Conservation (phyloP, 148 eudicot species). For the Rhododendron vialii region DNA sequence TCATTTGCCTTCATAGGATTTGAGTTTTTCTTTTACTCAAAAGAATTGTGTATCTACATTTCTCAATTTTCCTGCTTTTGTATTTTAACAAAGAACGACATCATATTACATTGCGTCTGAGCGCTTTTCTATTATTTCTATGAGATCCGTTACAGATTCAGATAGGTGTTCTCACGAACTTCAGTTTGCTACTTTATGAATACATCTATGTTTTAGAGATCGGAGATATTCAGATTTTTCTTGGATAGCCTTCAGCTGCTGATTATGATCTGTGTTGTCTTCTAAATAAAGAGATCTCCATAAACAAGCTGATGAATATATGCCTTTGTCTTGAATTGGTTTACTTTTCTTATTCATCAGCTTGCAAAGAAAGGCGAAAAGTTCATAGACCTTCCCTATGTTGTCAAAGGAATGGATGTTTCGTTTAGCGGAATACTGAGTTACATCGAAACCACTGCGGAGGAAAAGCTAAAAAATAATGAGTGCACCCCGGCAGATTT, state of each 20-base stretch:
- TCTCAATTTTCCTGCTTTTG: background rate
- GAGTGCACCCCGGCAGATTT: slow-evolving; percentile 97
- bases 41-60: background rate
- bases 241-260: background rate
- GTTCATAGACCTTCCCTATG: slow-evolving; percentile 89
- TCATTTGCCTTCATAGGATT: background rate
- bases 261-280: background rate
- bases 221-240: background rate
- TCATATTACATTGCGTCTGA: background rate
- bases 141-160: background rate
- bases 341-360: slow-evolving; percentile 29
- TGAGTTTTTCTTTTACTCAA: background rate
- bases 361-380: slow-evolving; percentile 95
- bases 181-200: background rate
- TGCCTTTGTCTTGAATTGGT: background rate
- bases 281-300: background rate
- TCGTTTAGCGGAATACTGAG: slow-evolving; percentile 94
- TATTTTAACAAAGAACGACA: background rate
- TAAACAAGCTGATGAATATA: background rate
- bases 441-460: slow-evolving; percentile 79
- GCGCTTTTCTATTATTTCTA: background rate
- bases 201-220: background rate
- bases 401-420: slow-evolving; percentile 97
- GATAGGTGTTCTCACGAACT: background rate
- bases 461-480: slow-evolving; percentile 72